A percentile compares a stretch with the other conserved stretches of the same genome.
Conservation (phyloP, 2,329 filamentous ascomycete species). For the Gaeumannomyces tritici region DNA sequence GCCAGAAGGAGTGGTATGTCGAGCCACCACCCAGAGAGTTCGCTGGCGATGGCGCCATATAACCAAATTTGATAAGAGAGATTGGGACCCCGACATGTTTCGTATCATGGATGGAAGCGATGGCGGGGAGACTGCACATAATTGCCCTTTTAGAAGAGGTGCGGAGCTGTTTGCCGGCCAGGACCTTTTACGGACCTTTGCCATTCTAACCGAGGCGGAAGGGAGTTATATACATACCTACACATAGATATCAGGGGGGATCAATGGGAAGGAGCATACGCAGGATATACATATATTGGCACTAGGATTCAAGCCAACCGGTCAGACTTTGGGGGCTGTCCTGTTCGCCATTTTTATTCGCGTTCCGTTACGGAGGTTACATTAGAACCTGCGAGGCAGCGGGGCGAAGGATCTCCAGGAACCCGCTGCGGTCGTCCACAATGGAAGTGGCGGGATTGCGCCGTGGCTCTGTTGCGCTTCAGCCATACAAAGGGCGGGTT, state of each 20-base stretch:
- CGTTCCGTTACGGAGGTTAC: not conserved
- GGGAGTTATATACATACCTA: not conserved
- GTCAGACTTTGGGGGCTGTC: not conserved
- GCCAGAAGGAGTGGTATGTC: not conserved
- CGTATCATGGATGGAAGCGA: not conserved
- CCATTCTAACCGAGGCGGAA: not conserved
- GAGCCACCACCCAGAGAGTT: not conserved
- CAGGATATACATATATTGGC: not conserved
- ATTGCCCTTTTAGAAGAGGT: not conserved
- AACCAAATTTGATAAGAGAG: not conserved
- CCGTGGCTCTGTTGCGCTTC: not conserved
- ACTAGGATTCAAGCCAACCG: not conserved
- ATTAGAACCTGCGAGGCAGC: not conserved
- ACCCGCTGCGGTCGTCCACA: no score
- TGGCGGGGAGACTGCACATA: not conserved
- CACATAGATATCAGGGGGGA: not conserved
- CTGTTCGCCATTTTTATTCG: not conserved
- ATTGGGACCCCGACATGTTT: not conserved
- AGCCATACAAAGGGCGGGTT: not conserved
- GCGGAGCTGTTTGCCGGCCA: not conserved
- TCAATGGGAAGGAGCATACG: not conserved
- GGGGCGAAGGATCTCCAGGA: not conserved
- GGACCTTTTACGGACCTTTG: not conserved
- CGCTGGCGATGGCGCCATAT: not conserved
- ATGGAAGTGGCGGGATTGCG: not conserved